A percentile compares a stretch with the other conserved stretches of the same genome.
These are phyloP conservation scores for Exserohilum rostratum DNA, from an alignment of 2,329 filamentous ascomycete genomes.

Conservation along the genomic window DNA sequence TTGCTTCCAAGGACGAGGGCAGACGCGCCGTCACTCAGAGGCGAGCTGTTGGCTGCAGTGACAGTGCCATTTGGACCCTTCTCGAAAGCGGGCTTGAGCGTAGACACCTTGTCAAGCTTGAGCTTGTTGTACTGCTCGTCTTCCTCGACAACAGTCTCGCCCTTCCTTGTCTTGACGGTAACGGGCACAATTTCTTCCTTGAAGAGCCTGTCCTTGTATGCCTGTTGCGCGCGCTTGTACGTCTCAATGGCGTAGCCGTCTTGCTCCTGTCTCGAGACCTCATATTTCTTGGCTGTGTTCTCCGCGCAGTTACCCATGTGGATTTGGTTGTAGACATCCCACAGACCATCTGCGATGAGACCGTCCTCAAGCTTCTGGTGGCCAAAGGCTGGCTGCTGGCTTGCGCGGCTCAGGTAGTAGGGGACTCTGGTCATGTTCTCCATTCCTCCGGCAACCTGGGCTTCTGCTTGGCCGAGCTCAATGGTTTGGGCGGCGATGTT, in stretches of 20 bases:
- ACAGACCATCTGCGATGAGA: constrained; percentile 90
- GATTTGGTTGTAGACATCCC: constrained; percentile 94
- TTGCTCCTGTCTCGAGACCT: constrained; percentile 82
- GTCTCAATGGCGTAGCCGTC: constrained; percentile 89
- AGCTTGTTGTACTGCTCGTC: constrained; percentile 91
- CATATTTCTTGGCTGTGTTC: constrained; percentile 86
- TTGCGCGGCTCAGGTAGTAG: constrained; percentile 86
- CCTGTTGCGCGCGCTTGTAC: constrained; percentile 87
- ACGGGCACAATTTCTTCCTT: constrained; percentile 90
- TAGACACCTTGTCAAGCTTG: constrained; percentile 83
- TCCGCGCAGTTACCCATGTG: constrained; percentile 99
- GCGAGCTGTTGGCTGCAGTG: constrained; percentile 92
- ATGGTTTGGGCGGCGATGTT: constrained; percentile 91
- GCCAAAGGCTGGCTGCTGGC: constrained; percentile 82
- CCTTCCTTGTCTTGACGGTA: constrained; percentile 82
- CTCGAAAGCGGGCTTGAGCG: constrained; percentile 89
- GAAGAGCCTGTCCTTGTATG: constrained; percentile 83
- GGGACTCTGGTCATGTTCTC: constrained; percentile 97
- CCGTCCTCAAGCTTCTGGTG: constrained; percentile 89
- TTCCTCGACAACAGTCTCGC: constrained; percentile 73
- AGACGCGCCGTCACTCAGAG: constrained; percentile 91
- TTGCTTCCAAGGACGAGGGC: constrained; percentile 85
- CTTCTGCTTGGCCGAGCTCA: constrained; percentile 85
- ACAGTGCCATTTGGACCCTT: constrained; percentile 89
- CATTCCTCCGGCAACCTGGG: constrained; percentile 93